A percentile compares a stretch with the other conserved stretches of the same genome.
These are phyloP conservation scores for Carnegiea gigantea DNA, from an alignment of 179 eudicot genomes.

Conservation along the genomic window DNA sequence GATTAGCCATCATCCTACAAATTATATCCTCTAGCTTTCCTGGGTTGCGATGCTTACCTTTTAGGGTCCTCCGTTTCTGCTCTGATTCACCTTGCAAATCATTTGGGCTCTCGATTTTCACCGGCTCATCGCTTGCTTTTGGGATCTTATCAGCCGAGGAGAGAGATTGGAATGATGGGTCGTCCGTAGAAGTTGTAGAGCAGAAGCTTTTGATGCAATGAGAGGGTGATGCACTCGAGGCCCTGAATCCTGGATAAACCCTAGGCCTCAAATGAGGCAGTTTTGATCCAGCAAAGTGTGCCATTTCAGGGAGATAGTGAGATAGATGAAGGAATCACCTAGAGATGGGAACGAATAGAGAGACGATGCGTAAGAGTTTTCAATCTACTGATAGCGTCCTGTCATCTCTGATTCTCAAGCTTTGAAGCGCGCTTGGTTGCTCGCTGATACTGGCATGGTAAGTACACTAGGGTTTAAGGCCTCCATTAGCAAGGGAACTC, in stretches of 20 bases:
- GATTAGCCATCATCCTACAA: conserved; percentile 83
- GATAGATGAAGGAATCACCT: background rate
- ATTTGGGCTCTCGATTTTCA: conserved; percentile 19
- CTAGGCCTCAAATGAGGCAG: conserved; percentile 25
- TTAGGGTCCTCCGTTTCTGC: conserved; percentile 28
- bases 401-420: too few species aligned
- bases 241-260: conserved; percentile 37
- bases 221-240: conserved; percentile 26
- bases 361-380: background rate
- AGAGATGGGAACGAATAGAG: too few species aligned
- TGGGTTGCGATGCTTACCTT: conserved; percentile 55
- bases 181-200: conserved; percentile 35
- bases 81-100: background rate
- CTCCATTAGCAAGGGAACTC: background rate
- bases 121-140: conserved; percentile 10
- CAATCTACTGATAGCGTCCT: background rate
- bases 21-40: conserved; percentile 71
- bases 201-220: conserved; percentile 44
- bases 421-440: too few species aligned
- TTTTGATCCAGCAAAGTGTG: conserved; percentile 33
- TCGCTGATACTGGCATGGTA: too few species aligned
- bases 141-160: conserved; percentile 18
- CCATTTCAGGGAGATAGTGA: background rate
- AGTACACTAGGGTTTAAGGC: background rate
- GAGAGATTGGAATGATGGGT: conserved; percentile 21